phyloP scores from a whole-genome alignment of 768 basidiomycete genomes.

The Cantharellus cinnabarinus region DNA sequence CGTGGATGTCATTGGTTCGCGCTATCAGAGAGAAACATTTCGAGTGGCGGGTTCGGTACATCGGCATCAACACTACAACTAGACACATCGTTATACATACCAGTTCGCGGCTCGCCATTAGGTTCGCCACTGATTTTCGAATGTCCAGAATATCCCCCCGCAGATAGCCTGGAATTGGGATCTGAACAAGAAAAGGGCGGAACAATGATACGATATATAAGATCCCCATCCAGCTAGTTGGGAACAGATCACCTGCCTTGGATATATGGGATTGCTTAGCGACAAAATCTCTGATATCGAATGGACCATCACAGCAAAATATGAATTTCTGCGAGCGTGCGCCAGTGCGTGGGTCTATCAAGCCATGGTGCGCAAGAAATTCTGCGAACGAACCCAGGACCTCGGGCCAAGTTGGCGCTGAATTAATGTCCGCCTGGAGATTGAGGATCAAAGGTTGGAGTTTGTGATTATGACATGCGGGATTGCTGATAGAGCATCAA shows the following conservation, averaged over 20 bases:
- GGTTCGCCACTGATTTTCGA: slow-evolving; percentile 34
- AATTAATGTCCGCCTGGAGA: slow-evolving; percentile 57
- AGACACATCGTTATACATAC: not conserved
- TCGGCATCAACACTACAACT: too few species aligned
- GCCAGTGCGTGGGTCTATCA: slow-evolving; percentile 33
- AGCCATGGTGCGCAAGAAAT: slow-evolving; percentile 3
- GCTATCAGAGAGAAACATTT: not conserved
- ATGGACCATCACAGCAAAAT: slow-evolving; percentile 43
- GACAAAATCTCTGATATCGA: slow-evolving; percentile 59
- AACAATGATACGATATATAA: not conserved
- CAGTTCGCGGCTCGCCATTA: slow-evolving; percentile 14
- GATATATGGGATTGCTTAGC: slow-evolving; percentile 84
- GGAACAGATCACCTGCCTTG: slow-evolving; percentile 22
- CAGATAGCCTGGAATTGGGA: slow-evolving; percentile 53
- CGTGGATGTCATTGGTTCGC: not conserved
- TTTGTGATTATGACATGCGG: not conserved
- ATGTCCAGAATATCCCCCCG: slow-evolving; percentile 57
- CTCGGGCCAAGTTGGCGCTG: slow-evolving; percentile 52
- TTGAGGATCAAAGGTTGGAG: not conserved
- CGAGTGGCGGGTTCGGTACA: too few species aligned
- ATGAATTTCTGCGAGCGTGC: slow-evolving; percentile 20
- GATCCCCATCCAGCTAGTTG: not conserved
- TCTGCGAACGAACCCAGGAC: slow-evolving; percentile 36
- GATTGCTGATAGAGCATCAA: not conserved
- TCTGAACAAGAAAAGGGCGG: slow-evolving; percentile 18